Percentiles rank a stretch among this genome's conserved stretches.
Evolutionary conservation across 2,329 filamentous ascomycete species (phyloP).

Genomic region (Trichoderma lentiforme): DNA sequence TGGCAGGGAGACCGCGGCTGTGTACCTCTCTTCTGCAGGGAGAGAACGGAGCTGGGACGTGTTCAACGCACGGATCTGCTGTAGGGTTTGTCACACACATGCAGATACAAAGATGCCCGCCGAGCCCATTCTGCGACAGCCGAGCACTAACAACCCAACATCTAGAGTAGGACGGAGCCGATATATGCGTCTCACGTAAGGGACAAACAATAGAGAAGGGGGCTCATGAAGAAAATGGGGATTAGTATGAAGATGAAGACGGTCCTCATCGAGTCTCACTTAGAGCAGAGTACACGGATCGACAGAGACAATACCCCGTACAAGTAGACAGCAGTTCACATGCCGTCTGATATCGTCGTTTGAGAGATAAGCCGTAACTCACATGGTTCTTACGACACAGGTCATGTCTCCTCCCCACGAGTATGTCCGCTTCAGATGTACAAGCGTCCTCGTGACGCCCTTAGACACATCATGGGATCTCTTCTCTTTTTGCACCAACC

Average conservation of each 20-base stretch:
- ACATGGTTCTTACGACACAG: neutral
- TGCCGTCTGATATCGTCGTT: neutral
- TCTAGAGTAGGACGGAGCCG: neutral
- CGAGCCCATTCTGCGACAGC: neutral
- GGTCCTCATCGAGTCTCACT: neutral
- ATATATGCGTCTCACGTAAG: neutral
- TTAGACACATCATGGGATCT: neutral
- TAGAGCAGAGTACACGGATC: neutral
- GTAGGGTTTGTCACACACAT: neutral
- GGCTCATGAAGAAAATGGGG: neutral
- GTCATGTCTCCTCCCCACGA: neutral
- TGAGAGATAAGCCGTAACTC: neutral
- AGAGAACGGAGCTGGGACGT: neutral
- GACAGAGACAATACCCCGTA: neutral
- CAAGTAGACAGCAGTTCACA: neutral
- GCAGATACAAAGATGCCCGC: neutral
- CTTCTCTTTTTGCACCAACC: neutral
- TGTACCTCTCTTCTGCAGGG: neutral
- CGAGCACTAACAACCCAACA: neutral
- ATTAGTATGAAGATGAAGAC: neutral
- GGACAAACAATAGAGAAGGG: neutral
- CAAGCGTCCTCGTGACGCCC: neutral
- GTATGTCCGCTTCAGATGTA: neutral
- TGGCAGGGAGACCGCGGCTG: neutral
- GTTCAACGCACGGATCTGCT: neutral